A percentile compares a stretch with the other conserved stretches of the same genome.
phyloP scores from a whole-genome alignment of 345 rosid species.

The Pugionium dolabratum region DNA sequence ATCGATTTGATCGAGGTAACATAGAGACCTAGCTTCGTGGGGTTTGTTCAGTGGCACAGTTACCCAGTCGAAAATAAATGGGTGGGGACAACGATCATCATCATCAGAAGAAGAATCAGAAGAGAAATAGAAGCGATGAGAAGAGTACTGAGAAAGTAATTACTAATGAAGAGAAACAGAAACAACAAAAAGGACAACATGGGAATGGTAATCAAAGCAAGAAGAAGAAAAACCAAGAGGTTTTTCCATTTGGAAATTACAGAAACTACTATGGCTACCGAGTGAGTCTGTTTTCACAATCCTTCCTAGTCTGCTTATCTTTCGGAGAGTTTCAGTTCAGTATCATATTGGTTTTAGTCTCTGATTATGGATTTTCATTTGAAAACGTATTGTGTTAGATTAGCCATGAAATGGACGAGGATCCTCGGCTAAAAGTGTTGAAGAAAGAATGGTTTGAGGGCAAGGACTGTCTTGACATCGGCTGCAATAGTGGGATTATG shows the following conservation, averaged over 20 bases:
- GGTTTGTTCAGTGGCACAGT: background rate
- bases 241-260: slow-evolving; percentile 80
- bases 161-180: slow-evolving; percentile 28
- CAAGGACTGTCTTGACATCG: slow-evolving; percentile 83
- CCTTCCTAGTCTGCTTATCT: background rate
- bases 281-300: slow-evolving; percentile 37
- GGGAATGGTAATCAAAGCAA: slow-evolving; percentile 35
- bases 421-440: slow-evolving; percentile 76
- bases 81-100: slow-evolving; percentile 2
- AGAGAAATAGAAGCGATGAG: slow-evolving; percentile 14
- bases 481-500: slow-evolving; percentile 84
- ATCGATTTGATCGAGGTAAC: slow-evolving; percentile 7
- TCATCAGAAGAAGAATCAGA: slow-evolving; percentile 24
- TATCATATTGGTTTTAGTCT: background rate
- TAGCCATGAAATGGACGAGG: slow-evolving; percentile 64
- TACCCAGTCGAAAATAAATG: slow-evolving; percentile 5
- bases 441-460: slow-evolving; percentile 83
- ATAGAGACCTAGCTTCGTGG: slow-evolving; percentile 13
- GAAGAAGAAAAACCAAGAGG: slow-evolving; percentile 55
- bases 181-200: slow-evolving; percentile 15
- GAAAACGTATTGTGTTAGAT: slow-evolving; percentile 49
- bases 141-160: slow-evolving; percentile 14
- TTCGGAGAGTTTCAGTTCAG: background rate
- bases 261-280: slow-evolving; percentile 89
- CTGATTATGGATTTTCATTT: slow-evolving; percentile 6